These are phyloP conservation scores for Candolleomyces eurysporus DNA, from an alignment of 768 basidiomycete genomes.

Conservation along the genomic window DNA sequence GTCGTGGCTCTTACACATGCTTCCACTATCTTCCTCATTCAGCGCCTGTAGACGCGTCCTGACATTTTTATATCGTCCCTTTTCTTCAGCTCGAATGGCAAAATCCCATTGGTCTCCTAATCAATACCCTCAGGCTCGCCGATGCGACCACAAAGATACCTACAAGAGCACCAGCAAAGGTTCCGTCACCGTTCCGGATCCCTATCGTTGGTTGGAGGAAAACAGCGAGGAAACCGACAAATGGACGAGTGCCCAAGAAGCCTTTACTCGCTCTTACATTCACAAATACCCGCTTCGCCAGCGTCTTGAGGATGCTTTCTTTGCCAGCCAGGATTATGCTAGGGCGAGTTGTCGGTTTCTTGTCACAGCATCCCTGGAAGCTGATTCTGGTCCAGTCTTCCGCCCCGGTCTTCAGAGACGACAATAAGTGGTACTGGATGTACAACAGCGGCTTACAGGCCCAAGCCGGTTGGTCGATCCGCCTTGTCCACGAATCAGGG, in stretches of 20 bases:
- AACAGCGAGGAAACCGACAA: constrained; percentile 59
- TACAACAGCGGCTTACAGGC: constrained; percentile 77
- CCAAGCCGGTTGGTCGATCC: constrained; percentile 42
- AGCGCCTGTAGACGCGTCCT: constrained; percentile 5
- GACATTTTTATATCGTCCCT: neutral
- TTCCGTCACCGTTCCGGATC: constrained; percentile 62
- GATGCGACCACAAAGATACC: constrained; percentile 63
- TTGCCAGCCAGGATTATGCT: constrained; percentile 38
- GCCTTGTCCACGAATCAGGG: too few relatives aligned
- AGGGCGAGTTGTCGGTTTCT: constrained; percentile 29
- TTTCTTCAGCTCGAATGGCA: constrained; percentile 28
- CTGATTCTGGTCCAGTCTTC: constrained; percentile 47
- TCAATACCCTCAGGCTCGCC: constrained; percentile 61
- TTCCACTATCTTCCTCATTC: neutral
- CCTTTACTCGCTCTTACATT: constrained; percentile 57
- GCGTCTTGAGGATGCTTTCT: constrained; percentile 59
- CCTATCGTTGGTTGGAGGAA: constrained; percentile 75
- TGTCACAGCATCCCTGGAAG: neutral
- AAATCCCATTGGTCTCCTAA: constrained; percentile 53
- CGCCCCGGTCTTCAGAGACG: constrained; percentile 56
- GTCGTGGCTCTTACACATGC: neutral
- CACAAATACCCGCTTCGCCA: constrained; percentile 60
- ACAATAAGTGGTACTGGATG: constrained; percentile 79
- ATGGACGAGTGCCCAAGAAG: constrained; percentile 63
- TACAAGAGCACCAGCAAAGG: constrained; percentile 68